Evolutionary conservation across 768 basidiomycete genomes (phyloP).

Genomic region (Tulasnella sp.): DNA sequence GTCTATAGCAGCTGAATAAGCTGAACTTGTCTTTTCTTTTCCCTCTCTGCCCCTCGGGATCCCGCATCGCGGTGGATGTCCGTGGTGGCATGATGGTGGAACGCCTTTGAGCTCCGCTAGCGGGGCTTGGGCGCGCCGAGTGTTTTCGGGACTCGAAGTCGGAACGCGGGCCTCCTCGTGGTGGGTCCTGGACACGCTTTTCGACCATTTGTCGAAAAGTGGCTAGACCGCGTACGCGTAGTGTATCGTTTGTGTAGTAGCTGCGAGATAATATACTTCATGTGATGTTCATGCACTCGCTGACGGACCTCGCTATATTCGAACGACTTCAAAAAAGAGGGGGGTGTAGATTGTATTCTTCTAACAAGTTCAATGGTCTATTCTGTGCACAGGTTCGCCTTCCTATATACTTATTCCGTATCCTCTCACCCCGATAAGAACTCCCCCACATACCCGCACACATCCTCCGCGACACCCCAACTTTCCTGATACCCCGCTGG

Average conservation of each 20-base stretch:
- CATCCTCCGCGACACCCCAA: conserved; percentile 41
- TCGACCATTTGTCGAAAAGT: not conserved
- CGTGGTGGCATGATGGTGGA: not conserved
- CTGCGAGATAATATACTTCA: not conserved
- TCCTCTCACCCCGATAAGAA: not conserved
- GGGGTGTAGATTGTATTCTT: too few species aligned
- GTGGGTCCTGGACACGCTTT: not conserved
- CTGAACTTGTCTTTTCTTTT: not conserved
- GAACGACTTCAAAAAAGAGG: too few species aligned
- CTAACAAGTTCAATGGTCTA: not conserved
- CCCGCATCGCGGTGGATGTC: not conserved
- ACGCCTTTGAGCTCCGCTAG: not conserved
- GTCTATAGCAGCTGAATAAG: not conserved
- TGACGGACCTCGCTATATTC: too few species aligned
- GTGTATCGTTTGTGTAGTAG: not conserved
- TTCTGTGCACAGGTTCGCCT: not conserved
- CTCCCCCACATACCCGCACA: conserved; percentile 24
- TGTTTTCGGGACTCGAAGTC: not conserved
- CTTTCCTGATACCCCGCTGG: conserved; percentile 28
- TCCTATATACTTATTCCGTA: not conserved
- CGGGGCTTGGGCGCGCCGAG: not conserved
- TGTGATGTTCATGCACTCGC: not conserved
- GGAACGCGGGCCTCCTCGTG: not conserved
- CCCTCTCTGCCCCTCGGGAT: not conserved
- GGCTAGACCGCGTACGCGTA: not conserved